Conservation (phyloP, 768 basidiomycete genomes). For the Termitomyces sp. region DNA sequence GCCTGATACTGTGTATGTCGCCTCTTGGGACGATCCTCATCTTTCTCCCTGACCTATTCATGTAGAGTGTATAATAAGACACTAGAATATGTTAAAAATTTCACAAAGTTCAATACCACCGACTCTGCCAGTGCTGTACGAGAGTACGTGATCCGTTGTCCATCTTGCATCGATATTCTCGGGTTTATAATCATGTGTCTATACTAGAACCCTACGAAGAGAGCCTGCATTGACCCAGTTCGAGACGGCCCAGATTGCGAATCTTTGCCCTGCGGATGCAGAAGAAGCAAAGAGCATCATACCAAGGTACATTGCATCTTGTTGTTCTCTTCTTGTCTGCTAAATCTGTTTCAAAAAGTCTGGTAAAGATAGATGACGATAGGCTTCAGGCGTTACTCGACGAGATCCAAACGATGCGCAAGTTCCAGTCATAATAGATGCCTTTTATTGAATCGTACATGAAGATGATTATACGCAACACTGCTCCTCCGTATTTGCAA, state of each 20-base stretch:
- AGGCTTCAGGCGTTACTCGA: conserved; percentile 75
- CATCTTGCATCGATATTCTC: not conserved
- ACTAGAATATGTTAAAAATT: conserved; percentile 86
- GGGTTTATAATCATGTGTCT: not conserved
- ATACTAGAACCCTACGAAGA: conserved; percentile 64
- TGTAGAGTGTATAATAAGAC: conserved; percentile 90
- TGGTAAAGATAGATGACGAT: conserved; percentile 88
- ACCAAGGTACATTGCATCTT: conserved; percentile 59
- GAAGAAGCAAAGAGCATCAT: conserved; percentile 92
- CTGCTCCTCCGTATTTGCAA: conserved; percentile 55
- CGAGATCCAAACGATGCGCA: conserved; percentile 88
- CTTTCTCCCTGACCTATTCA: not conserved
- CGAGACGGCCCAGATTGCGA: conserved; percentile 91
- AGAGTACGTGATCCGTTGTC: conserved; percentile 52
- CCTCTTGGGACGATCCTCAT: not conserved
- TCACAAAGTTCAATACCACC: conserved; percentile 85
- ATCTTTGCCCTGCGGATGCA: conserved; percentile 80
- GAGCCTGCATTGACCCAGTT: conserved; percentile 83
- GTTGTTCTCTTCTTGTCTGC: not conserved
- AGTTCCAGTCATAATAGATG: conserved; percentile 68
- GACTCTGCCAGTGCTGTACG: conserved; percentile 84
- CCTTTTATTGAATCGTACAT: not conserved
- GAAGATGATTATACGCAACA: not conserved
- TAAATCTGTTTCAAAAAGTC: conserved; percentile 35
- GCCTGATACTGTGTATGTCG: conserved; percentile 77